Evolutionary conservation across 2,329 filamentous ascomycete species (phyloP).

Genomic region (Lecanoromycetidae sp.): DNA sequence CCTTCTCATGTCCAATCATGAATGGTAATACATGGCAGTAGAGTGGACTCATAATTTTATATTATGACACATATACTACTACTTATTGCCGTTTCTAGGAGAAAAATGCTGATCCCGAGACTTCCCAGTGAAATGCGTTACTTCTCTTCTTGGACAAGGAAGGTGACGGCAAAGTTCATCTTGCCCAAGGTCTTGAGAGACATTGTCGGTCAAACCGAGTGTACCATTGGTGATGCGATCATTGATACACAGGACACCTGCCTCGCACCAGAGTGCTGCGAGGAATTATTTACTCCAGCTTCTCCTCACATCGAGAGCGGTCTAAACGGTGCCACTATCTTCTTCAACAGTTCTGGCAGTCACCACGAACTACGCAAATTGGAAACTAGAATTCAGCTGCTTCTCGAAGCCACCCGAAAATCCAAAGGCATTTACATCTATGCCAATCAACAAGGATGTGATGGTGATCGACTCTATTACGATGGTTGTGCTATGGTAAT

Average conservation of each 20-base stretch:
- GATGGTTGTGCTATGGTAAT: conserved; percentile 54
- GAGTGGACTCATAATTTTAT: too few relatives aligned
- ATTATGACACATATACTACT: too few relatives aligned
- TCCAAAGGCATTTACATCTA: conserved; percentile 44
- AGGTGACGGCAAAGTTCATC: conserved; percentile 19
- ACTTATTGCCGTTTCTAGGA: too few relatives aligned
- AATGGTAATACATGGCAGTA: too few relatives aligned
- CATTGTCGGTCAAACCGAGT: not conserved
- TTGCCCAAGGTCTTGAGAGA: not conserved
- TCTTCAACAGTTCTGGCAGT: conserved; percentile 56
- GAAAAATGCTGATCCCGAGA: too few relatives aligned
- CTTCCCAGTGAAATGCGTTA: conserved; percentile 45
- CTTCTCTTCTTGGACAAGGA: conserved; percentile 53
- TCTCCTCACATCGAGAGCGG: conserved; percentile 46
- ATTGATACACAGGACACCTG: conserved; percentile 51
- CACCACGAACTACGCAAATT: conserved; percentile 60
- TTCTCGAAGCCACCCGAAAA: conserved; percentile 53
- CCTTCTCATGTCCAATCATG: too few relatives aligned
- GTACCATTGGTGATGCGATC: conserved; percentile 49
- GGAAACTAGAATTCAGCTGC: conserved; percentile 50
- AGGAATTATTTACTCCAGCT: conserved; percentile 52
- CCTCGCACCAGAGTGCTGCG: conserved; percentile 41
- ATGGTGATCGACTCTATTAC: conserved; percentile 50
- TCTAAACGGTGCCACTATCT: conserved; percentile 60
- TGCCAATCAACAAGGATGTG: conserved; percentile 48